Percentiles rank a stretch among this genome's conserved stretches.
Conservation (phyloP, 2,329 filamentous ascomycete species). For the Coniosporium tulheliwenetii region DNA sequence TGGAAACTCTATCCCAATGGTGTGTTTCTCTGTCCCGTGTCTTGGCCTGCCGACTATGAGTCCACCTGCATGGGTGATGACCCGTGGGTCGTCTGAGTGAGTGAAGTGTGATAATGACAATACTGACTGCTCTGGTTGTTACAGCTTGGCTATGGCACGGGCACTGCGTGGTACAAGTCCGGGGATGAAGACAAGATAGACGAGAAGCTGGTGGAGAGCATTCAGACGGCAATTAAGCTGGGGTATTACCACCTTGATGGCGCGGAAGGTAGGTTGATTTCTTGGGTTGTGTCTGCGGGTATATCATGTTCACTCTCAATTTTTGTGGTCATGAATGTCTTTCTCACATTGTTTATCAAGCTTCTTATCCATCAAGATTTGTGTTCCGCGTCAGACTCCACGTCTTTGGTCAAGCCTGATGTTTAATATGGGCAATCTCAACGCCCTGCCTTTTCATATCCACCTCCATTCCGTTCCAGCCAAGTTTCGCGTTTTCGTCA, state of each 20-base stretch:
- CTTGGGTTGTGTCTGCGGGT: not conserved
- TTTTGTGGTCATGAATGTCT: not conserved
- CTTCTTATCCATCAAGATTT: not conserved
- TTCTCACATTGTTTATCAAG: not conserved
- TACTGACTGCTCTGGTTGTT: not conserved
- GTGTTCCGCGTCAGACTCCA: too few relatives aligned
- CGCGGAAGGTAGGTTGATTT: slow-evolving; percentile 41
- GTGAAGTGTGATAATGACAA: slow-evolving; percentile 1
- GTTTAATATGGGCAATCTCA: too few relatives aligned
- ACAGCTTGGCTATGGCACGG: slow-evolving; percentile 58
- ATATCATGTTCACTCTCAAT: not conserved
- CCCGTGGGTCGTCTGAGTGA: not conserved
- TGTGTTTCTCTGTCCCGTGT: slow-evolving; percentile 18
- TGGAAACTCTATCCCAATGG: slow-evolving; percentile 56
- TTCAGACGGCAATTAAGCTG: slow-evolving; percentile 48
- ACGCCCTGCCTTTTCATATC: too few relatives aligned
- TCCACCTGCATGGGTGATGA: not conserved
- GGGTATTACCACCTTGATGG: slow-evolving; percentile 62
- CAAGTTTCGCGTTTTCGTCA: too few relatives aligned
- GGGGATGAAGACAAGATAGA: slow-evolving; percentile 37
- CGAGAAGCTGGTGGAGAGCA: slow-evolving; percentile 36
- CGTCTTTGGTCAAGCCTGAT: too few relatives aligned
- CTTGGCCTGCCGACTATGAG: not conserved
- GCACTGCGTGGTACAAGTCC: slow-evolving; percentile 49
- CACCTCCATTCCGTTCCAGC: too few relatives aligned